A percentile compares a stretch with the other conserved stretches of the same genome.
Evolutionary conservation across 2,329 filamentous ascomycete species (phyloP).

Genomic region (Colletotrichum sojae): DNA sequence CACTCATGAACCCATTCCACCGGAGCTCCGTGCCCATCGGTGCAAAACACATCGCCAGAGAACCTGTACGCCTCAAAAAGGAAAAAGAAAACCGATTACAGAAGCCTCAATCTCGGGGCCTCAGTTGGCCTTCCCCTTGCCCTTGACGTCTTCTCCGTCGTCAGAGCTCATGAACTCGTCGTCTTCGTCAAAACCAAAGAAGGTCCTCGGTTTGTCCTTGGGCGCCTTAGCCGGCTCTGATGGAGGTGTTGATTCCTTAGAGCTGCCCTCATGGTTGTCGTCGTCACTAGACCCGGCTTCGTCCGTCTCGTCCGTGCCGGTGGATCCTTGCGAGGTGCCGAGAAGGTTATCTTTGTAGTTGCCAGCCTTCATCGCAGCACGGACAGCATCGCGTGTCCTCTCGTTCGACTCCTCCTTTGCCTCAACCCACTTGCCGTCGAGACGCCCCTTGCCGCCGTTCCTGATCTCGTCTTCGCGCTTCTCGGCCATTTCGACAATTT

Average conservation of each 20-base stretch:
- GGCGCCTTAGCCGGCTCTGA: constrained; percentile 56
- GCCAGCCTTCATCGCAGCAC: constrained; percentile 77
- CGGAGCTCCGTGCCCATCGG: constrained; percentile 34
- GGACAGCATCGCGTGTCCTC: constrained; percentile 82
- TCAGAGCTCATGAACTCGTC: constrained; percentile 81
- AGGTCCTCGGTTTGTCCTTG: constrained; percentile 62
- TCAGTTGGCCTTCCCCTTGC: constrained; percentile 24
- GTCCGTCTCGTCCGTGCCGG: constrained; percentile 54
- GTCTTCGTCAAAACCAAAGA: constrained; percentile 85
- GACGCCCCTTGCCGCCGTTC: constrained; percentile 76
- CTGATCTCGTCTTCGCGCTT: constrained; percentile 86
- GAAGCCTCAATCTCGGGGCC: too few relatives aligned
- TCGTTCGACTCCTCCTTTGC: constrained; percentile 92
- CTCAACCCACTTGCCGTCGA: constrained; percentile 96
- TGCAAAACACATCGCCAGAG: constrained; percentile 17
- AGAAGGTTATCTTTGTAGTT: constrained; percentile 73
- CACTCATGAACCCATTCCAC: constrained; percentile 8
- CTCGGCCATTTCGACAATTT: constrained; percentile 89
- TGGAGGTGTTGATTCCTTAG: constrained; percentile 65
- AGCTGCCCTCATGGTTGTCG: constrained; percentile 58
- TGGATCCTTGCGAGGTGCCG: constrained; percentile 65
- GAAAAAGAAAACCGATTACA: not conserved
- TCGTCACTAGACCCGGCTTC: constrained; percentile 51
- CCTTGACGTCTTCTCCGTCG: constrained; percentile 61
- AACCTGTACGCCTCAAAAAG: not conserved